phyloP scores from a whole-genome alignment of 2,329 filamentous ascomycete species.

The Pyrenophora teres region DNA sequence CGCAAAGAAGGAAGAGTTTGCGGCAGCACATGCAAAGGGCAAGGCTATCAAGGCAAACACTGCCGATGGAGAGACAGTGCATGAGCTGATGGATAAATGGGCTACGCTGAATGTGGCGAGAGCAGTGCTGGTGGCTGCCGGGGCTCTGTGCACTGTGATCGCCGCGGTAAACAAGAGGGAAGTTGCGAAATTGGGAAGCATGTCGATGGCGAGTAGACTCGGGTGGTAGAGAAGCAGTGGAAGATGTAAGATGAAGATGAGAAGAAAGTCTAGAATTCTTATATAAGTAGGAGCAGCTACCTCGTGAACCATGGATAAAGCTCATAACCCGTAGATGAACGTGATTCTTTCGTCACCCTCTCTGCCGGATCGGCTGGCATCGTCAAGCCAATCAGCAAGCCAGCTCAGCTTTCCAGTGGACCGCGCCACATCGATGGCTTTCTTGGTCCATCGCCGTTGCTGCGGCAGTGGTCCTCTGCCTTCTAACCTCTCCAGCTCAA shows the following conservation, averaged over 20 bases:
- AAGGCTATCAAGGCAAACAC: conserved; percentile 45
- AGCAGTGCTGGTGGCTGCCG: conserved; percentile 41
- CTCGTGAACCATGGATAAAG: too few relatives aligned
- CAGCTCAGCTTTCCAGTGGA: conserved; percentile 16
- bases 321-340: conserved; percentile 49
- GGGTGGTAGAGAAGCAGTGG: too few relatives aligned
- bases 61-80: conserved; percentile 52
- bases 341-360: conserved; percentile 55
- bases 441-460: conserved; percentile 27
- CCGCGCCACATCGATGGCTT: conserved; percentile 9
- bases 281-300: too few relatives aligned
- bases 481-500: conserved; percentile 41
- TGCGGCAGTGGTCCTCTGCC: conserved; percentile 41
- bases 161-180: conserved; percentile 36
- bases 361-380: conserved; percentile 42
- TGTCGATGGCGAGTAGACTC: too few relatives aligned
- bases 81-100: conserved; percentile 62
- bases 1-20: conserved; percentile 50
- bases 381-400: conserved; percentile 38
- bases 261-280: too few relatives aligned
- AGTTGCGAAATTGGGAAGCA: conserved; percentile 27
- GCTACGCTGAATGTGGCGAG: conserved; percentile 58
- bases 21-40: conserved; percentile 45
- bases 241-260: too few relatives aligned
- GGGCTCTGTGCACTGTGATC: conserved; percentile 29